Evolutionary conservation across 2,329 filamentous ascomycete species (phyloP), one percentile per base, ranked within the genome.

Genomic region (Fusarium staphyleae): DNA sequence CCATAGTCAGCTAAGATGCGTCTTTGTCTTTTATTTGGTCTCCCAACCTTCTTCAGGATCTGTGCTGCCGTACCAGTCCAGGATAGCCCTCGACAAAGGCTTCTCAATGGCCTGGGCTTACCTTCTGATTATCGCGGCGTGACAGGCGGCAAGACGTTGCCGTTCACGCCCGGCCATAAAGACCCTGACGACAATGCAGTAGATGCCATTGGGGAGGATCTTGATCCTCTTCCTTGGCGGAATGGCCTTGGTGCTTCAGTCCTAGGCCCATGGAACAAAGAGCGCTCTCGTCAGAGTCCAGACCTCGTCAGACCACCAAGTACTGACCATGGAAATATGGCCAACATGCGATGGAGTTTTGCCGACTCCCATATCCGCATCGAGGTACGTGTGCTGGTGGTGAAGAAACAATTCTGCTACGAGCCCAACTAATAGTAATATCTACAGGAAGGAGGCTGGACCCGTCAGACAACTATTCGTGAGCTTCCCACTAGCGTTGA

Each of bases 301-400:
- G 88, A 91, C 70, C 75, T 90, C 35, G 78, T 91, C 33, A 82
- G 88, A 15, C 88, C 89, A 14, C 88, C 88, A 0, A 86, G 83
- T 67, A 91, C 88, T 5, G 89, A 92, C 66, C 84, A 87, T 70
- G 88, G 88, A 29, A 84, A 82, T 62, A 77, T 91, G 68, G 74
- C 81, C 43, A 91, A 90, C 71, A 85, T 91, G 82, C 80, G 87
- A 54, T 91, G 88, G 88, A 86, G 83, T 55, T 87, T 87, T 65
- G 82, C 82, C 2, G 84, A 87, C 63, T 87, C 84, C 3, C 84
- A 87, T 65, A 78, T 84, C 11, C 76, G 84, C 29, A 87, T 87
- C 43, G 84, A 87, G 77, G 83, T 84, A 63, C 62, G 76, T 54
- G 12, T 4, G 5, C 9, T 29, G 28, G 12, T 10, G 12, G 12